Base-by-base conservation (phyloP, 2,329 filamentous ascomycete species). In the Xylariaceae sp. region DNA sequence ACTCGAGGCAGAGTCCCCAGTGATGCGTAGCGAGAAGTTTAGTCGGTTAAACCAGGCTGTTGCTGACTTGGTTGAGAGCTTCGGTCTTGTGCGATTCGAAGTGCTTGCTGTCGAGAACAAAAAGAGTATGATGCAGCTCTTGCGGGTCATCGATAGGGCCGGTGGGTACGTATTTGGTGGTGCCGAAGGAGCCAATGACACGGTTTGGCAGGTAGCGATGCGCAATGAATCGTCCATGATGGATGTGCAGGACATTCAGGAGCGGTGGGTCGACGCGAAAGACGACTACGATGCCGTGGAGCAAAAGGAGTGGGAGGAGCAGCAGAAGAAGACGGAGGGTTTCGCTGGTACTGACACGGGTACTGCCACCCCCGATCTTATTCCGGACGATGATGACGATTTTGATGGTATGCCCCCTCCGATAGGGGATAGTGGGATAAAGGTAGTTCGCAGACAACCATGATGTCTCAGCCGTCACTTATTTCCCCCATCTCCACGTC, bases 161-260 rank as follows among this genome's bases (percentile, higher is more conserved):
- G 89, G 91, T 8, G 95, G 95, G 0, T 98, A 98, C 75, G 90
- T 92, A 1, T 97, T 99, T 77, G 93, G 93, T 0, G 84, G 89
- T 4, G 90, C 92, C 0, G 92, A 97, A 72, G 94, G 92, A 2
- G 91, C 92, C 41, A 97, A 98, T 67, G 94, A 99, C 72, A 93
- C 89, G 6, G 86, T 99, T n/a, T 99, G 95, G 95, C 91, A 96
- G 69, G 87, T 98, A 40, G 92, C 95, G 2, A 96, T 98, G 86
- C 86, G 92, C 54, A 87, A 87, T 56, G 87, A 88, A 56, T 85
- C 87, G 31, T 86, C 85, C 28, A 78, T 87, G 75, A 87, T 96
- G 81, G 92, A 96, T 67, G 87, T 92, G 8, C 81, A 88, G 58
- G 94, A 99, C 74, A 88, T 98, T 62, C 95, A 99, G 75, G 95